These are phyloP conservation scores for Chaetomium olivaceum DNA, from an alignment of 2,329 filamentous ascomycete genomes.

Conservation along the genomic window DNA sequence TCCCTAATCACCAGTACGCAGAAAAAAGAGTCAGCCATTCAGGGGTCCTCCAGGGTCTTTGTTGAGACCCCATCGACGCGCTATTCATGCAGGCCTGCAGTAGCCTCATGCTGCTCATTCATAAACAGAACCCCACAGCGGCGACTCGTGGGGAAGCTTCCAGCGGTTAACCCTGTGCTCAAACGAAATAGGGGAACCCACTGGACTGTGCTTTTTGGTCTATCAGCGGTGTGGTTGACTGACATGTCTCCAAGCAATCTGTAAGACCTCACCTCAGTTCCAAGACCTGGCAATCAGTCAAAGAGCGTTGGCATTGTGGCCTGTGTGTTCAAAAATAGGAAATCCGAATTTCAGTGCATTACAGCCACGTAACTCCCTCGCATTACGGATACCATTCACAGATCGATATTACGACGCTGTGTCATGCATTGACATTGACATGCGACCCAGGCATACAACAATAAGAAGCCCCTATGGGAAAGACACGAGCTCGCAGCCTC, in stretches of 20 bases:
- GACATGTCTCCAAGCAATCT: not conserved
- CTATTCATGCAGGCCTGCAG: conserved; percentile 14
- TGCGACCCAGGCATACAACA: too few species aligned
- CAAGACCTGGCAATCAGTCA: not conserved
- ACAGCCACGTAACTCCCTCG: too few species aligned
- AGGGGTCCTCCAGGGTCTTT: not conserved
- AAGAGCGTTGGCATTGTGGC: too few species aligned
- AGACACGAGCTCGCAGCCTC: too few species aligned
- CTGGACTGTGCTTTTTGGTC: not conserved
- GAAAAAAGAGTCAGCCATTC: not conserved
- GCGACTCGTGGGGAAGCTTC: not conserved
- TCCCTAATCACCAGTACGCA: too few species aligned
- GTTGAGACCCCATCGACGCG: conserved; percentile 4
- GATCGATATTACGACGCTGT: too few species aligned
- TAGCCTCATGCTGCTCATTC: conserved; percentile 2
- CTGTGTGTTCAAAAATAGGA: too few species aligned
- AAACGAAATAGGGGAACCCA: not conserved
- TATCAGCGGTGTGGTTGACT: not conserved
- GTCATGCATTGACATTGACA: too few species aligned
- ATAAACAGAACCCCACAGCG: conserved; percentile 1
- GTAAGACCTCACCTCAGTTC: not conserved
- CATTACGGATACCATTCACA: too few species aligned
- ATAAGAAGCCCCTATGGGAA: too few species aligned
- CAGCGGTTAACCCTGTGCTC: not conserved
- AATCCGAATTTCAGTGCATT: too few species aligned